phyloP scores from a whole-genome alignment of 2,329 filamentous ascomycete genomes.

The Colletotrichum siamense region DNA sequence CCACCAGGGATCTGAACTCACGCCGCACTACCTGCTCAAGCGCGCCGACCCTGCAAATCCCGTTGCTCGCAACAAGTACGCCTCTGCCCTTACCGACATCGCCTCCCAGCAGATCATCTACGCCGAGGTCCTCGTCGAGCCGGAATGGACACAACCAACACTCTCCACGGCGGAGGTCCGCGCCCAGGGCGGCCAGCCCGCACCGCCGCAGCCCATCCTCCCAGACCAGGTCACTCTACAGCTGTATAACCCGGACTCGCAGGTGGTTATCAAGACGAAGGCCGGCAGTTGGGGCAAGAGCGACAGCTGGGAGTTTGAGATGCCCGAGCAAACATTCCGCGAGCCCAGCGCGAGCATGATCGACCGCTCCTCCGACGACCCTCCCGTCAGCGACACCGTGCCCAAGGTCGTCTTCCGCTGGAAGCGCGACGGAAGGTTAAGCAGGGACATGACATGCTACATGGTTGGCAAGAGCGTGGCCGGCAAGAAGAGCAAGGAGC shows the following conservation, averaged over 20 bases:
- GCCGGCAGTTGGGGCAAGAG: conserved; percentile 81
- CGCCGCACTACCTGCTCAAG: conserved; percentile 80
- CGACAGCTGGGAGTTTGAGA: conserved; percentile 88
- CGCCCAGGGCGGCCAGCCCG: conserved; percentile 66
- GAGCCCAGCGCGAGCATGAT: conserved; percentile 79
- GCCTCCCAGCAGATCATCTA: conserved; percentile 82
- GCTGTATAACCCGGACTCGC: conserved; percentile 93
- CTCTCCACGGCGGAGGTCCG: conserved; percentile 83
- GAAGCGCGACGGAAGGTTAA: conserved; percentile 86
- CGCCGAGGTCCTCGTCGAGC: conserved; percentile 83
- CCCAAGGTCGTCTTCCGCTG: conserved; percentile 86
- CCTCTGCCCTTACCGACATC: conserved; percentile 83
- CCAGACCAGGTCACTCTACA: conserved; percentile 84
- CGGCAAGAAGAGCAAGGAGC: conserved; percentile 83
- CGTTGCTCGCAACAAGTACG: conserved; percentile 82
- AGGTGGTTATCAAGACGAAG: conserved; percentile 73
- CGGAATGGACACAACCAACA: conserved; percentile 84
- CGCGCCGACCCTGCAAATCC: conserved; percentile 75
- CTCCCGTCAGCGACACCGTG: conserved; percentile 50
- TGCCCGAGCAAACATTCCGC: conserved; percentile 85
- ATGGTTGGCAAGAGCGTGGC: conserved; percentile 79
- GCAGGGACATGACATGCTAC: conserved; percentile 88
- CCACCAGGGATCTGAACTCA: conserved; percentile 80
- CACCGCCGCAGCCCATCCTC: conserved; percentile 69
- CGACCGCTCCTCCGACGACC: conserved; percentile 68